These are phyloP conservation scores for Xylariaceae sp. DNA, from an alignment of 2,329 filamentous ascomycete genomes.

Conservation along the genomic window DNA sequence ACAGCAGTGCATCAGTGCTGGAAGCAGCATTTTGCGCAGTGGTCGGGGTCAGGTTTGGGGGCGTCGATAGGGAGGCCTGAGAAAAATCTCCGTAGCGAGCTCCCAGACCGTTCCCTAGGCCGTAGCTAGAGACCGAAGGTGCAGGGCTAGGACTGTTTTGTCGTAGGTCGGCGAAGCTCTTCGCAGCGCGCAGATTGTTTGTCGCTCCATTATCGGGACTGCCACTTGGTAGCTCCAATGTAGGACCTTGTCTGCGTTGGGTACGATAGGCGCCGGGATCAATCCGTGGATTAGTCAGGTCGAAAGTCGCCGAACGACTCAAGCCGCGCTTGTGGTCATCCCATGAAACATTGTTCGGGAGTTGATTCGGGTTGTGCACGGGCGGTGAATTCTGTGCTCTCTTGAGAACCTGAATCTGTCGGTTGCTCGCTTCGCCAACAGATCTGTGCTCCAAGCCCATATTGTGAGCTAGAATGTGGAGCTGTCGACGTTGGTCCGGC, in stretches of 20 bases:
- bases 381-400: conserved; percentile 53
- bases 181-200: conserved; percentile 85
- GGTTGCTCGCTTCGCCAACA: conserved; percentile 80
- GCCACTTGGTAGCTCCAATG: conserved; percentile 77
- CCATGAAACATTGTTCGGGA: conserved; percentile 58
- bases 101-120: conserved; percentile 48
- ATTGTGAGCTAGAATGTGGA: conserved; percentile 92
- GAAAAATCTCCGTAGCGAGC: conserved; percentile 34
- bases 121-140: conserved; percentile 81
- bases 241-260: conserved; percentile 77
- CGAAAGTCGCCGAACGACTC: conserved; percentile 93
- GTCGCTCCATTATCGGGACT: conserved; percentile 66
- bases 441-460: conserved; percentile 91
- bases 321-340: conserved; percentile 81
- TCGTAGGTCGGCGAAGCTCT: conserved; percentile 93
- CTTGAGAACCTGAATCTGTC: conserved; percentile 88
- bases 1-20: conserved; percentile 32
- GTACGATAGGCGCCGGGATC: conserved; percentile 70
- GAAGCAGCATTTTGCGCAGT: conserved; percentile 33
- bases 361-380: conserved; percentile 52
- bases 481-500: conserved; percentile 80
- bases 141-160: conserved; percentile 94
- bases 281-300: conserved; percentile 74
- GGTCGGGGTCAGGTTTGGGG: conserved; percentile 34
- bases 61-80: conserved; percentile 31